phyloP scores from a whole-genome alignment of 176 grass and related monocot species.

The Themeda triandra region DNA sequence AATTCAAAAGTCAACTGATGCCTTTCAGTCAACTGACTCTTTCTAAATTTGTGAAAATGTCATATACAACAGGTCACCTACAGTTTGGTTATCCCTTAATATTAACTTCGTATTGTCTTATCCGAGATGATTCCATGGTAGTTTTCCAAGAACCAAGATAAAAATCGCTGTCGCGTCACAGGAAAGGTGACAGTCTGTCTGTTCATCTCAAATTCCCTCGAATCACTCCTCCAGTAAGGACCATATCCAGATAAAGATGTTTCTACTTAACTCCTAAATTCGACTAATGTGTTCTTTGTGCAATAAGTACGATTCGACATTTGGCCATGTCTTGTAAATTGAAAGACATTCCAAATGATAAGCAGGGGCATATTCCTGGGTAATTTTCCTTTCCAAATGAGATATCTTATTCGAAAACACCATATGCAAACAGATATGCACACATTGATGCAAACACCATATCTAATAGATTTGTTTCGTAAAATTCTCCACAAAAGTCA shows the following conservation, averaged over 20 bases:
- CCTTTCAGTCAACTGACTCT: neutral
- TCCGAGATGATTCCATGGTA: neutral
- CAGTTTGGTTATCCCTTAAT: neutral
- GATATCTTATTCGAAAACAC: neutral
- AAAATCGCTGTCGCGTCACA: neutral
- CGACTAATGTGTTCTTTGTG: neutral
- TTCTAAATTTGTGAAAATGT: neutral
- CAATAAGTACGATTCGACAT: neutral
- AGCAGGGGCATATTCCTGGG: neutral
- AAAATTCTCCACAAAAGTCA: neutral
- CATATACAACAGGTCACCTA: constrained; percentile 1
- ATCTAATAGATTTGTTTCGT: neutral
- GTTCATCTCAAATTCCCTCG: neutral
- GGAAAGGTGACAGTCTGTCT: neutral
- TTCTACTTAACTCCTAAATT: neutral
- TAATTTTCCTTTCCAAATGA: neutral
- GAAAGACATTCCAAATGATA: neutral
- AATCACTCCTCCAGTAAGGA: neutral
- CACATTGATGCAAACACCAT: neutral
- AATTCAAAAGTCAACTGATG: neutral
- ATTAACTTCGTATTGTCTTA: neutral
- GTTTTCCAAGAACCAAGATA: neutral
- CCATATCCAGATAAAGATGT: neutral
- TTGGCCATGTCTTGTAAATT: neutral
- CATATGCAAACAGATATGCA: neutral